Evolutionary conservation across 495 filamentous ascomycete species (phyloP).

Genomic region (Thermochaetoides thermophila): DNA sequence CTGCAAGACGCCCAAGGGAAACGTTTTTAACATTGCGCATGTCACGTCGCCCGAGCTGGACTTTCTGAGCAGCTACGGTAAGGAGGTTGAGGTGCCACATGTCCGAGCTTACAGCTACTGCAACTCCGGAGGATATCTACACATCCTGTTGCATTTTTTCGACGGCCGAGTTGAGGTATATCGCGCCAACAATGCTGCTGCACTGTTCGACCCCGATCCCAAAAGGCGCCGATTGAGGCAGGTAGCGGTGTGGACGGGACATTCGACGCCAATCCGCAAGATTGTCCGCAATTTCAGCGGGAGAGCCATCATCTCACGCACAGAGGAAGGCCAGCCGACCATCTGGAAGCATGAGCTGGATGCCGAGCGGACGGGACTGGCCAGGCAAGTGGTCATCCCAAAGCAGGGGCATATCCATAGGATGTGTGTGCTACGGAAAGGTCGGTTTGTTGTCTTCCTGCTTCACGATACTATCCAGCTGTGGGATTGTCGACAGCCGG

Average conservation of each 20-base stretch:
- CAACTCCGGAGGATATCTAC: slow-evolving; percentile 46
- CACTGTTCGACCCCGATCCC: slow-evolving; percentile 66
- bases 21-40: slow-evolving; percentile 80
- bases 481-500: slow-evolving; percentile 56
- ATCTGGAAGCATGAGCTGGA: slow-evolving; percentile 59
- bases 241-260: slow-evolving; percentile 64
- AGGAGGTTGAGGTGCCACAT: slow-evolving; percentile 32
- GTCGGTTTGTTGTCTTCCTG: slow-evolving; percentile 67
- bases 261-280: slow-evolving; percentile 66
- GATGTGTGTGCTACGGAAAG: slow-evolving; percentile 59
- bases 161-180: slow-evolving; percentile 75
- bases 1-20: slow-evolving; percentile 48
- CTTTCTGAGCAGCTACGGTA: slow-evolving; percentile 35
- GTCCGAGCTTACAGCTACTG: slow-evolving; percentile 64
- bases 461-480: slow-evolving; percentile 62
- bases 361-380: slow-evolving; percentile 33
- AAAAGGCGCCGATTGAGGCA: slow-evolving; percentile 44
- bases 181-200: slow-evolving; percentile 60
- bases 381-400: slow-evolving; percentile 54
- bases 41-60: slow-evolving; percentile 49
- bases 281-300: slow-evolving; percentile 74
- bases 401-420: slow-evolving; percentile 67
- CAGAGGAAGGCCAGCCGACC: slow-evolving; percentile 61
- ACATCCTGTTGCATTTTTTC: slow-evolving; percentile 73
- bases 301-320: slow-evolving; percentile 65